Evolutionary conservation across 1,139 yeast genomes (phyloP), one percentile per base, ranked within the genome.

Genomic region (Saccharomyces hybrid): DNA sequence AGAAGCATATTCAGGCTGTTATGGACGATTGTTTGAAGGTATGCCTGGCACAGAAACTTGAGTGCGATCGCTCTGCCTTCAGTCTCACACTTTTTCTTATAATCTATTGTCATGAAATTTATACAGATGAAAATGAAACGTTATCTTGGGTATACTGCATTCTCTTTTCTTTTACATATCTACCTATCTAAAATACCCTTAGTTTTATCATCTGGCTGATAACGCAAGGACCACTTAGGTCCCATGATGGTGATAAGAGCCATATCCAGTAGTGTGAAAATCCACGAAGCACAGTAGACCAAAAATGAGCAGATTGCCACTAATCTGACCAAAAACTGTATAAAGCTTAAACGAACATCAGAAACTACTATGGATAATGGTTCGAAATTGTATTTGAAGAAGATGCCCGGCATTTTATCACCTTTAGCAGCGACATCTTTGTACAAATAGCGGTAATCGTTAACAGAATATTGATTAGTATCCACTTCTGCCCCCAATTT

Each of bases 381-480:
- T 64, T 93, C 98, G 68, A 93, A 89, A 61, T 88, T 91, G 69
- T 91, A 93, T 54, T 80, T 80, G 74, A 93, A 81, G 66, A 78
- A 87, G 41, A 93, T 83, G 0, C 98, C 98, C 2, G 97, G 96
- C 2, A 78, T 52, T 8, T 75, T 78, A 44, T 63, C 65, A 5
- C 61, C 59, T 23, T 66, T 63, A 28, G 52, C 48, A 3, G 59
- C 52, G 1, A 52, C 69, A 49, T 63, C 63, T 46, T 63, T 66
- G 31, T 63, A 63, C 5, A 61, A 57, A 27, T 70, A 65, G 16
- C 67, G 65, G 51, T 76, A 78, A 63, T 84, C 88, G 9, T 87
- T 83, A 32, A 89, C 79, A 0, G 97, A 84, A 70, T 88, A 93
- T 70, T 91, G 98, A 66, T 86, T 86, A 5, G 99, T 90, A 56